Conservation (phyloP, 1,284 basidiomycete species). For the Trametes versicolor region DNA sequence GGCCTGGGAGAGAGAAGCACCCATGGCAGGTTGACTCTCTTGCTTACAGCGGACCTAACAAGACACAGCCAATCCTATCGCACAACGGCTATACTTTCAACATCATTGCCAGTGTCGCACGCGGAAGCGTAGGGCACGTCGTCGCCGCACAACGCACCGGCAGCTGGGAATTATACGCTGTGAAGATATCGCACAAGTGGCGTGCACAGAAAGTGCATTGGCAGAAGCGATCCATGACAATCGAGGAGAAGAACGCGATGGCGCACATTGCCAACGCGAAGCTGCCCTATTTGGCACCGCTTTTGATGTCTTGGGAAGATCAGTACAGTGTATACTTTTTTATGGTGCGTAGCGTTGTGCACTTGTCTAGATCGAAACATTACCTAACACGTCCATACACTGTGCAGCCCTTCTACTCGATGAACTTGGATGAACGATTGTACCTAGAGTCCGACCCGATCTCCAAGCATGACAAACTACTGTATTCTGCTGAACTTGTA, state of each 20-base stretch:
- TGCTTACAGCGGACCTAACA: background rate
- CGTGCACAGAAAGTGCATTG: background rate
- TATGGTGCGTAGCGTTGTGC: background rate
- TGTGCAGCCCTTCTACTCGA: background rate
- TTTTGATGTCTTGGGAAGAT: conserved; percentile 5
- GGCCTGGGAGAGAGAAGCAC: background rate
- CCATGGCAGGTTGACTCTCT: background rate
- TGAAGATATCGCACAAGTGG: conserved; percentile 1
- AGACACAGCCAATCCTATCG: background rate
- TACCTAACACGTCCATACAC: background rate
- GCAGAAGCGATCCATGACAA: background rate
- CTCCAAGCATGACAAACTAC: background rate
- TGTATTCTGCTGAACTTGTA: conserved; percentile 24
- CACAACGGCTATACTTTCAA: background rate
- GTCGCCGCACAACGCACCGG: background rate
- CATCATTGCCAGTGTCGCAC: background rate
- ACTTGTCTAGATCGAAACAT: background rate
- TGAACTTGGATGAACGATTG: background rate
- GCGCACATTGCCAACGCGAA: background rate
- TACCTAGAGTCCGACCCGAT: background rate
- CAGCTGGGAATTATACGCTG: background rate
- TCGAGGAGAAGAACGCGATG: background rate
- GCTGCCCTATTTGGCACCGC: background rate
- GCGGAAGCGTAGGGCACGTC: background rate
- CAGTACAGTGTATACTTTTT: background rate